Base-by-base conservation (phyloP, 2,329 filamentous ascomycete species). In the Colletotrichum acutatum region DNA sequence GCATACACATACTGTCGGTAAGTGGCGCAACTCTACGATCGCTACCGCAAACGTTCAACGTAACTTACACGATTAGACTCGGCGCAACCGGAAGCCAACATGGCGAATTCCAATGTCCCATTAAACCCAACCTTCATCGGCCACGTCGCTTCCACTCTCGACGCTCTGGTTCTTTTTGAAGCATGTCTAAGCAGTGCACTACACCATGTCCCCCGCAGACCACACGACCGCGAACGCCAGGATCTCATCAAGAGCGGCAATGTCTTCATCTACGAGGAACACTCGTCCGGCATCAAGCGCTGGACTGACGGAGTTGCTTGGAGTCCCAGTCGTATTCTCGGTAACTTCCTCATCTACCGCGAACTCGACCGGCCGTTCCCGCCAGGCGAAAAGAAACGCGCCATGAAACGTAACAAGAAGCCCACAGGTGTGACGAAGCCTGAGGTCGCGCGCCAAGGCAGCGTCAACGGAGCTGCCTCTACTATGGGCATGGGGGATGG, bases 301-400 rank as follows among this genome's bases (percentile, higher is more conserved):
- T 98, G 95, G 95, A 98, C 95, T 0, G 95, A 98, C 77, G 95
- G 95, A 16, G 90, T 96, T 12, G 92, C 93, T 7, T 98, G 95
- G 95, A 97, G 94, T 77, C 95, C 95, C 0, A 97, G 92, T 81
- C 92, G 93, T 19, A 96, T 97, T 60, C 86, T 96, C 60, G 93
- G 92, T 71, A 97, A 97, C 80, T 97, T 95, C 77, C 88, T 97
- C 56, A 90, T 97, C 76, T 97, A 97, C 79, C 91, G 95, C 34
- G 94, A 97, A 80, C 88, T 97, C 56, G 90, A 93, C 75, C 91
- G 92, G 77, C 91, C 92, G 0, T 95, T 95, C 76, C 91, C 92
- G 2, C 93, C 94, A 0, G 94, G 94, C 7, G 93, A 96, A 84
- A 97, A 96, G 87, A 97, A 97, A 82, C 88, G 92, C 59, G 94